Percentiles rank a stretch among this genome's conserved stretches.
Conservation (phyloP, 805 yeast genomes). For the Suhomyces pyralidae region DNA sequence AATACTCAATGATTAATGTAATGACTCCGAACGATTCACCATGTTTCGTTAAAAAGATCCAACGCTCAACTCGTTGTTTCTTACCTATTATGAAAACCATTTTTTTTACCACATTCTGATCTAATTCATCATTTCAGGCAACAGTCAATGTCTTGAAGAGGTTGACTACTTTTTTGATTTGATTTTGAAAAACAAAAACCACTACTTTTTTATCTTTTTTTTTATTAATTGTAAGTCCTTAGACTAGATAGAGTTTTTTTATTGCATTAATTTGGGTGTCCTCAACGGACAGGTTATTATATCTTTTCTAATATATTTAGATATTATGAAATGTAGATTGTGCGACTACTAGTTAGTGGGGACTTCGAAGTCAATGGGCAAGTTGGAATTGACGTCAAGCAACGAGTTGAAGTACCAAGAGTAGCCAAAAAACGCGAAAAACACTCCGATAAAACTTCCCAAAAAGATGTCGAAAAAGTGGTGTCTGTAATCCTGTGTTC, state of each 20-base stretch:
- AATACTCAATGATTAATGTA: constrained; percentile 41
- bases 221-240: constrained; percentile 1
- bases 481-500: constrained; percentile 28
- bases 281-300: constrained; percentile 45
- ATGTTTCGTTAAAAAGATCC: constrained; percentile 12
- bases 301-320: constrained; percentile 2
- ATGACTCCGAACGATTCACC: constrained; percentile 28
- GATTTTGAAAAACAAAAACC: background rate
- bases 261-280: constrained; percentile 48
- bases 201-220: constrained; percentile 18
- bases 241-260: constrained; percentile 34
- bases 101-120: constrained; percentile 4
- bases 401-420: constrained; percentile 25
- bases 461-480: constrained; percentile 33
- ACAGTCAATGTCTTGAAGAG: background rate
- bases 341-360: background rate
- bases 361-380: constrained; percentile 6
- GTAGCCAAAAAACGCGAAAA: constrained; percentile 25
- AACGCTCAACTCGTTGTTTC: constrained; percentile 49
- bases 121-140: background rate
- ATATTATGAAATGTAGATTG: constrained; percentile 1
- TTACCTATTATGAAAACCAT: constrained; percentile 10
- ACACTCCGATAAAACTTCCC: constrained; percentile 32
- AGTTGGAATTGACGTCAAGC: constrained; percentile 3
- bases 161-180: background rate